These are phyloP conservation scores for Cymbopogon flexuosus DNA, from an alignment of 202 grass and related monocot genomes.

Conservation along the genomic window DNA sequence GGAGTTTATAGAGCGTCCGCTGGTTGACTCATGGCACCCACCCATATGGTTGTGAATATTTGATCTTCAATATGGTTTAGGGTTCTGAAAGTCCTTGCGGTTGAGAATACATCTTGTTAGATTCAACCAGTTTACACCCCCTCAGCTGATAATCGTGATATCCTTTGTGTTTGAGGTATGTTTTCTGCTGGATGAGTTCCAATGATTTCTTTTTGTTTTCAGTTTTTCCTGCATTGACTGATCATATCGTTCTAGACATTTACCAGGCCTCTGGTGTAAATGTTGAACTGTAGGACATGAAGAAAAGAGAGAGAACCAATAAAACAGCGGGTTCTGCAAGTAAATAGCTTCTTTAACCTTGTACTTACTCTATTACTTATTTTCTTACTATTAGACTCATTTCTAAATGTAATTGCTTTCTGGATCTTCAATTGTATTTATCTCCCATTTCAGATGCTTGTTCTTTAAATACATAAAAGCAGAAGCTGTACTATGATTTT, in stretches of 20 bases:
- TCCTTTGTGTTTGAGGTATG: background rate
- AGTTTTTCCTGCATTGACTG: background rate
- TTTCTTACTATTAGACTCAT: background rate
- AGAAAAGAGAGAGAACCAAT: constrained; percentile 10
- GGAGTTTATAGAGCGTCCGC: constrained; percentile 5
- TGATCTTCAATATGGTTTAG: constrained; percentile 12
- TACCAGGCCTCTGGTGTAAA: background rate
- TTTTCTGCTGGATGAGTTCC: background rate
- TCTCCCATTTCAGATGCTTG: background rate
- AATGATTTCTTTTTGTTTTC: background rate
- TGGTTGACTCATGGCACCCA: constrained; percentile 20
- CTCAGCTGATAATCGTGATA: background rate
- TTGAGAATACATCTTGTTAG: constrained; percentile 6
- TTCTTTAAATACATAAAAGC: constrained; percentile 7
- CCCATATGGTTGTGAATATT: constrained; percentile 15
- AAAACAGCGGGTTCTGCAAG: constrained; percentile 2
- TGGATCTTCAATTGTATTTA: constrained; percentile 4
- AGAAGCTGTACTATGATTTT: constrained; percentile 1
- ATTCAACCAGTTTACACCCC: background rate
- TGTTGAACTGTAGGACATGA: background rate
- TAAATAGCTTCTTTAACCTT: constrained; percentile 7
- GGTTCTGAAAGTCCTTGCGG: constrained; percentile 6
- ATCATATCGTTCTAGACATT: background rate
- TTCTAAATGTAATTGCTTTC: background rate
- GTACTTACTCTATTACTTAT: background rate